Conservation (phyloP, 2,329 filamentous ascomycete species). For the Claviceps pazoutovae region DNA sequence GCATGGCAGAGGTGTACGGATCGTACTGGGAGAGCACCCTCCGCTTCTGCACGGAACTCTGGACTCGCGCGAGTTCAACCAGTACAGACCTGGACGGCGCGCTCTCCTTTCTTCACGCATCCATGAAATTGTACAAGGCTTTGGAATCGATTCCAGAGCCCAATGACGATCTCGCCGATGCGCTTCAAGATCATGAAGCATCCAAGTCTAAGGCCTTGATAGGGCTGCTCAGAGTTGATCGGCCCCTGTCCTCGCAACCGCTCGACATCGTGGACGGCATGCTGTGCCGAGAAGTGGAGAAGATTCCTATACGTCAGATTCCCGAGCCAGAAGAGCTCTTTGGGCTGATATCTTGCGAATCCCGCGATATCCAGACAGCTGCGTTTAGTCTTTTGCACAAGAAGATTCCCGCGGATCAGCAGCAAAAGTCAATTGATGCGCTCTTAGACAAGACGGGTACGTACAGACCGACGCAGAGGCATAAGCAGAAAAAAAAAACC, state of each 20-base stretch:
- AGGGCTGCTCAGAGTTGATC: conserved; percentile 43
- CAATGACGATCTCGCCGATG: conserved; percentile 78
- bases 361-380: conserved; percentile 60
- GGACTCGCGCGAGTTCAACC: conserved; percentile 29
- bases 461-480: conserved; percentile 1
- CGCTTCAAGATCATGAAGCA: conserved; percentile 46
- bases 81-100: conserved; percentile 29
- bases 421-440: conserved; percentile 67
- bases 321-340: conserved; percentile 57
- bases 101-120: conserved; percentile 54
- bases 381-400: conserved; percentile 70
- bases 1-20: conserved; percentile 72
- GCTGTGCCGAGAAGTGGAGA: conserved; percentile 54
- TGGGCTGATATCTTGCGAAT: conserved; percentile 61
- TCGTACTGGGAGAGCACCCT: conserved; percentile 66
- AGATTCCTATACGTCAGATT: conserved; percentile 47
- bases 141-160: conserved; percentile 53
- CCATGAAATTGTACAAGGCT: conserved; percentile 53
- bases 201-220: conserved; percentile 45
- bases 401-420: conserved; percentile 64
- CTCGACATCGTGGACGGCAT: conserved; percentile 62
- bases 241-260: conserved; percentile 42
- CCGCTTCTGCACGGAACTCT: conserved; percentile 42
- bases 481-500: background rate
- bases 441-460: conserved; percentile 52